Conservation (phyloP, 805 yeast genomes). For the Saturnispora sekii region DNA sequence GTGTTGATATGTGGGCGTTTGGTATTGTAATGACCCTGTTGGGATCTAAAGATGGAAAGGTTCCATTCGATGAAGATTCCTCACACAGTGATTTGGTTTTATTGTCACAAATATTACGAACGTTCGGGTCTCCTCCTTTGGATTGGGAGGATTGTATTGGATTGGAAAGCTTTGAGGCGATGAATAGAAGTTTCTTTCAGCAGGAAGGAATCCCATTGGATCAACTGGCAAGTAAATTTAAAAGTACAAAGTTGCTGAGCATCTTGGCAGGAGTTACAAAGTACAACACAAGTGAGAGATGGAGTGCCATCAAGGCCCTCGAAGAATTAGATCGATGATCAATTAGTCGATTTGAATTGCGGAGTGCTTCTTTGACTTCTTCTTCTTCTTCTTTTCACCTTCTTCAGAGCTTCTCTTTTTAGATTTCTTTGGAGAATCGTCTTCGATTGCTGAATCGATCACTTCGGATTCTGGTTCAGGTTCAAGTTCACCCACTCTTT, state of each 20-base stretch:
- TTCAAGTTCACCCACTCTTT: constrained; percentile 1
- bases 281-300: constrained; percentile 28
- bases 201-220: constrained; percentile 17
- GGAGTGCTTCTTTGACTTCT: constrained; percentile 32
- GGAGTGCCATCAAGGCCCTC: constrained; percentile 23
- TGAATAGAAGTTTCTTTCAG: constrained; percentile 22
- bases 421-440: not conserved
- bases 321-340: not conserved
- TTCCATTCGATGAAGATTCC: constrained; percentile 32
- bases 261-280: constrained; percentile 36
- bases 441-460: too few species aligned
- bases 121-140: constrained; percentile 55
- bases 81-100: constrained; percentile 48
- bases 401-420: constrained; percentile 4
- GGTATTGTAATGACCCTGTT: constrained; percentile 55
- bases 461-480: not conserved
- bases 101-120: constrained; percentile 41
- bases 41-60: constrained; percentile 30
- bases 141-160: constrained; percentile 36
- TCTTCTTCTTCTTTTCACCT: constrained; percentile 36
- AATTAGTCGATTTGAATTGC: constrained; percentile 1
- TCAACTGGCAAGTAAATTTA: constrained; percentile 29
- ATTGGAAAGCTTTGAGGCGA: constrained; percentile 28
- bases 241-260: constrained; percentile 10
- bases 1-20: constrained; percentile 63